Percentiles rank a stretch among this genome's conserved stretches.
These are phyloP conservation scores for Arthroderma uncinatum DNA, from an alignment of 2,329 filamentous ascomycete genomes.

Conservation along the genomic window DNA sequence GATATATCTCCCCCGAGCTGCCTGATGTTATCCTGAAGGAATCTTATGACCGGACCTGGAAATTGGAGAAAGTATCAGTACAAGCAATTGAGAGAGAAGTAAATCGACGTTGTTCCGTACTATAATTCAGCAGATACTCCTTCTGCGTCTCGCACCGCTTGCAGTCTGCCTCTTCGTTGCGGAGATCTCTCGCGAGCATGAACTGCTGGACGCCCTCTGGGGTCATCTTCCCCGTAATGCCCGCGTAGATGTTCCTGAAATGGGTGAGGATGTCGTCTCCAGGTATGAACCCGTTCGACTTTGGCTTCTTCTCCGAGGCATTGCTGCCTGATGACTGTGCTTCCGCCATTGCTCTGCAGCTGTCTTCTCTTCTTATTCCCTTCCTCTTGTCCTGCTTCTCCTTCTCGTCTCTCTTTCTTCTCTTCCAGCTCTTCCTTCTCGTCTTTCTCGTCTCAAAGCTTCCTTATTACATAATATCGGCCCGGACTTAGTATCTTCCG, in stretches of 20 bases:
- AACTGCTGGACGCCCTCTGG: conserved; percentile 61
- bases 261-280: conserved; percentile 36
- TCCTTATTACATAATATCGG: not conserved
- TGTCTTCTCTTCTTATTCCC: not conserved
- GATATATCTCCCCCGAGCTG: conserved; percentile 69
- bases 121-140: conserved; percentile 74
- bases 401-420: not conserved
- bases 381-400: not conserved
- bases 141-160: conserved; percentile 68
- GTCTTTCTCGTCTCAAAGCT: not conserved
- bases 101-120: conserved; percentile 22
- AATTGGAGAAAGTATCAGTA: not conserved
- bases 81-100: not conserved
- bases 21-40: conserved; percentile 69
- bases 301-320: conserved; percentile 18
- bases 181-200: conserved; percentile 62
- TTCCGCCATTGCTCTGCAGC: conserved; percentile 21
- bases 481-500: not conserved
- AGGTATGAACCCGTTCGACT: conserved; percentile 28
- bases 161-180: conserved; percentile 69
- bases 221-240: conserved; percentile 63
- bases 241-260: conserved; percentile 81
- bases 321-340: conserved; percentile 9
- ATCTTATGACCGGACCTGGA: conserved; percentile 67
- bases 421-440: not conserved